These are phyloP conservation scores for Scytalidium lignicola DNA, from an alignment of 2,329 filamentous ascomycete species.

Conservation along the genomic window DNA sequence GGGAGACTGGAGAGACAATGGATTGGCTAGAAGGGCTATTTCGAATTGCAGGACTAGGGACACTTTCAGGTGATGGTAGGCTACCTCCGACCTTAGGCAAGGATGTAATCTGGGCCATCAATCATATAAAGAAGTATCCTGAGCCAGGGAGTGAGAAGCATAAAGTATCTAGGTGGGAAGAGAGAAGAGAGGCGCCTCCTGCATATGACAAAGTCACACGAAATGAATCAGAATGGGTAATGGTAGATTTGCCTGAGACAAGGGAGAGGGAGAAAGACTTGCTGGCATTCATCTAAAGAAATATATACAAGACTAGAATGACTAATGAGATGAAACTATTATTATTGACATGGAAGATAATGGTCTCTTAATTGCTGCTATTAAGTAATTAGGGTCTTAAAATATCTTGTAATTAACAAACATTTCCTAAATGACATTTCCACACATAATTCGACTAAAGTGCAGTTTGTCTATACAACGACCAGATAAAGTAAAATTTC, in stretches of 20 bases:
- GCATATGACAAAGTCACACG: neutral
- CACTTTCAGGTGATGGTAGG: conserved; percentile 40
- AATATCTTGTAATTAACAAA: too few relatives aligned
- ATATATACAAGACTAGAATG: too few relatives aligned
- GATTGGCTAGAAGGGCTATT: conserved; percentile 42
- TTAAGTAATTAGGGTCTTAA: too few relatives aligned
- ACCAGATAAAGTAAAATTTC: too few relatives aligned
- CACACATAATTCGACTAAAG: too few relatives aligned
- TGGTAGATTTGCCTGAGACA: neutral
- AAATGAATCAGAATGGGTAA: neutral
- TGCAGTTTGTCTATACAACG: too few relatives aligned
- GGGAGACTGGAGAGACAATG: conserved; percentile 46
- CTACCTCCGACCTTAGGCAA: conserved; percentile 39
- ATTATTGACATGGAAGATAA: too few relatives aligned
- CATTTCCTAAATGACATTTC: too few relatives aligned
- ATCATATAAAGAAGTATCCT: conserved; percentile 44
- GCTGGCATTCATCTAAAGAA: neutral
- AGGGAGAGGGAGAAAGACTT: neutral
- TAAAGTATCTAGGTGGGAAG: neutral
- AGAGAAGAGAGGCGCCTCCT: neutral
- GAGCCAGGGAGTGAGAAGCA: conserved; percentile 23
- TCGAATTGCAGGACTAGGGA: conserved; percentile 42
- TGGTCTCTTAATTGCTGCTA: too few relatives aligned
- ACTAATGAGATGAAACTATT: too few relatives aligned
- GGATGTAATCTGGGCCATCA: conserved; percentile 42